Evolutionary conservation across 768 basidiomycete genomes (phyloP).

Genomic region (Udeniomyces megalosporus): DNA sequence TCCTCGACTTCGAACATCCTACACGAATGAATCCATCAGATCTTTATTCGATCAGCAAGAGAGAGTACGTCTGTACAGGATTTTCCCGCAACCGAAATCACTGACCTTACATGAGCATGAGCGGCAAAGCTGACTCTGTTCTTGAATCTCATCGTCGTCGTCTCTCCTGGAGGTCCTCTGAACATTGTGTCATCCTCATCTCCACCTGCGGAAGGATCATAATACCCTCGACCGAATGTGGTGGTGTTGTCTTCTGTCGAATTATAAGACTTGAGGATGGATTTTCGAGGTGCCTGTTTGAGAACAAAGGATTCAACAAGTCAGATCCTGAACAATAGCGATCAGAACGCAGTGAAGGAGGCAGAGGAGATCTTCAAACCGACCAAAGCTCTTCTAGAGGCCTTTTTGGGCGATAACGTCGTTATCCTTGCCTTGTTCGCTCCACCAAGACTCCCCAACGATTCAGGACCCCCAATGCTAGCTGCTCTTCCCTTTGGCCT

Average conservation of each 20-base stretch:
- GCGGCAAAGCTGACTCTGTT: conserved; percentile 10
- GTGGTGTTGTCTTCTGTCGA: conserved; percentile 11
- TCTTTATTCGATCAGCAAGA: too few relatives aligned
- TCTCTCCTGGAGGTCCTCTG: neutral
- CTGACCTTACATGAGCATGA: conserved; percentile 14
- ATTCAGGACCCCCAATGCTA: neutral
- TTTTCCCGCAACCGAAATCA: too few relatives aligned
- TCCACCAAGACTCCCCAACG: too few relatives aligned
- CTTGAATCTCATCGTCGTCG: conserved; percentile 7
- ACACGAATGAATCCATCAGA: neutral
- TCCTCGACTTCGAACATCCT: conserved; percentile 6
- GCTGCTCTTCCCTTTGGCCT: neutral
- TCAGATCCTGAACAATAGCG: neutral
- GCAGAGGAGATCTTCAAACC: too few relatives aligned
- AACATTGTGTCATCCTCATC: conserved; percentile 14
- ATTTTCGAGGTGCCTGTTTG: conserved; percentile 8
- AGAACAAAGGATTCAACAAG: neutral
- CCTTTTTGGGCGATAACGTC: conserved; percentile 2
- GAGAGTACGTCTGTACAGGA: too few relatives aligned
- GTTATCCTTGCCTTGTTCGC: neutral
- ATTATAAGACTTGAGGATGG: conserved; percentile 12
- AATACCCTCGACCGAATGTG: neutral
- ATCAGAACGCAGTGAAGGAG: neutral
- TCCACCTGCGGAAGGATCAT: neutral
- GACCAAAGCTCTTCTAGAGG: conserved; percentile 2